Evolutionary conservation across 306 rosid genomes (phyloP).

Genomic region (Calophaca sinica): DNA sequence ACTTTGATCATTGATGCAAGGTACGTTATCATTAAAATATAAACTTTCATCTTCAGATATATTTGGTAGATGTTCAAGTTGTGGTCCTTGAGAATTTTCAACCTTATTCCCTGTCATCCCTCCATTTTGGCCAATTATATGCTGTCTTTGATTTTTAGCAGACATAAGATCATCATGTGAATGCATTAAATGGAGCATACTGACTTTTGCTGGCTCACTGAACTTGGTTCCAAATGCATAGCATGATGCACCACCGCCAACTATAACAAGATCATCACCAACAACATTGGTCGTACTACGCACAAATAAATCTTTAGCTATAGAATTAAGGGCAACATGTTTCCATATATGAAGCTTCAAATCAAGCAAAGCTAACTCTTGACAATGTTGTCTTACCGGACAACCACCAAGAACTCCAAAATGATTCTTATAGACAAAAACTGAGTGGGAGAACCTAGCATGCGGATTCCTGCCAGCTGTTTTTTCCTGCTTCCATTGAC

Average conservation of each 20-base stretch:
- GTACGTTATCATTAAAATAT: slow-evolving; percentile 43
- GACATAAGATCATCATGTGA: slow-evolving; percentile 50
- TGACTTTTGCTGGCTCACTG: slow-evolving; percentile 83
- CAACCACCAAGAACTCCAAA: slow-evolving; percentile 94
- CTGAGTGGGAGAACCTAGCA: slow-evolving; percentile 92
- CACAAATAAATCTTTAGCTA: slow-evolving; percentile 78
- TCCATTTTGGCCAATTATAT: slow-evolving; percentile 43
- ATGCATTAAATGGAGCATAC: slow-evolving; percentile 55
- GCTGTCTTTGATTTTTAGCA: slow-evolving; percentile 42
- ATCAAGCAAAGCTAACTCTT: slow-evolving; percentile 85
- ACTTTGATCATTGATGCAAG: slow-evolving; percentile 43
- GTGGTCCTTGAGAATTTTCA: slow-evolving; percentile 43
- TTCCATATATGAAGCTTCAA: slow-evolving; percentile 65
- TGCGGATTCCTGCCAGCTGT: slow-evolving; percentile 76
- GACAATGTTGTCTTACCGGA: slow-evolving; percentile 77
- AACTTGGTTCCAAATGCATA: slow-evolving; percentile 97
- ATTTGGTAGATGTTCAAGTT: slow-evolving; percentile 42
- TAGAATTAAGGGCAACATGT: slow-evolving; percentile 71
- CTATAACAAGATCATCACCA: slow-evolving; percentile 74
- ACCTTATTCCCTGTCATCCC: slow-evolving; percentile 38
- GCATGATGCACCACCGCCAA: slow-evolving; percentile 96
- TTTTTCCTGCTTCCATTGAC: slow-evolving; percentile 78
- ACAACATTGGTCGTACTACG: slow-evolving; percentile 78
- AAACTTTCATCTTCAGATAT: slow-evolving; percentile 50
- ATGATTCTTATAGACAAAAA: slow-evolving; percentile 75